phyloP scores from a whole-genome alignment of 768 basidiomycete genomes.

The Neoboletus brunneissimus region DNA sequence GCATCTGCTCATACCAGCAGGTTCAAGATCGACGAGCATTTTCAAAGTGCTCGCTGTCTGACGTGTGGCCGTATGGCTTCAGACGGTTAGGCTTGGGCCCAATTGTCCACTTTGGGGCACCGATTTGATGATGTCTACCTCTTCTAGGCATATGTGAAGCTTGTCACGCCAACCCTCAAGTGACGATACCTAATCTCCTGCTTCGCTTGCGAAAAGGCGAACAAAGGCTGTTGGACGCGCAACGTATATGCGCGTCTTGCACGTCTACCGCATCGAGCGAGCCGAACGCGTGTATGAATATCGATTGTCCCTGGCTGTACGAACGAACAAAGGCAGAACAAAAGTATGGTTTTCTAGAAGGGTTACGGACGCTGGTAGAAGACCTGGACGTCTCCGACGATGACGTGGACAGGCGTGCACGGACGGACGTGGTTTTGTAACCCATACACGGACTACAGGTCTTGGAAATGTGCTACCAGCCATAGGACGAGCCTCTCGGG shows the following conservation, averaged over 20 bases:
- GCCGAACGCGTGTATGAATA: slow-evolving; percentile 69
- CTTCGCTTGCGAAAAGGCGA: slow-evolving; percentile 56
- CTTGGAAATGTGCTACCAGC: not conserved
- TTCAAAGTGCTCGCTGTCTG: slow-evolving; percentile 66
- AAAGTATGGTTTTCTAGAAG: slow-evolving; percentile 32
- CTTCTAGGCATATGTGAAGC: slow-evolving; percentile 58
- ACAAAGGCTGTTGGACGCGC: slow-evolving; percentile 50
- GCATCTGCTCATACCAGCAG: slow-evolving; percentile 33
- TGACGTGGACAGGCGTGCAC: not conserved
- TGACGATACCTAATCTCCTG: slow-evolving; percentile 55
- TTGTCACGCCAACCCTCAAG: slow-evolving; percentile 52
- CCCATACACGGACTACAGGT: not conserved
- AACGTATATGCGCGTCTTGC: slow-evolving; percentile 74
- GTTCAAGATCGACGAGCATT: slow-evolving; percentile 71
- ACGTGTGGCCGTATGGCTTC: slow-evolving; percentile 58
- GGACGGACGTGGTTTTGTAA: slow-evolving; percentile 2
- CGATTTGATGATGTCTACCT: not conserved
- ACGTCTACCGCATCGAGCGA: slow-evolving; percentile 53
- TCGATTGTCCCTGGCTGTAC: slow-evolving; percentile 86
- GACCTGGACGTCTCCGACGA: slow-evolving; percentile 17
- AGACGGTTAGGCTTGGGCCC: slow-evolving; percentile 43
- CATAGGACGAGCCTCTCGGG: not conserved
- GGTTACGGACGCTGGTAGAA: slow-evolving; percentile 31
- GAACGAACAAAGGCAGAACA: slow-evolving; percentile 59
- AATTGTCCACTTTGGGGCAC: not conserved